Conservation (phyloP, 2,329 filamentous ascomycete genomes). For the Chalara sp. region DNA sequence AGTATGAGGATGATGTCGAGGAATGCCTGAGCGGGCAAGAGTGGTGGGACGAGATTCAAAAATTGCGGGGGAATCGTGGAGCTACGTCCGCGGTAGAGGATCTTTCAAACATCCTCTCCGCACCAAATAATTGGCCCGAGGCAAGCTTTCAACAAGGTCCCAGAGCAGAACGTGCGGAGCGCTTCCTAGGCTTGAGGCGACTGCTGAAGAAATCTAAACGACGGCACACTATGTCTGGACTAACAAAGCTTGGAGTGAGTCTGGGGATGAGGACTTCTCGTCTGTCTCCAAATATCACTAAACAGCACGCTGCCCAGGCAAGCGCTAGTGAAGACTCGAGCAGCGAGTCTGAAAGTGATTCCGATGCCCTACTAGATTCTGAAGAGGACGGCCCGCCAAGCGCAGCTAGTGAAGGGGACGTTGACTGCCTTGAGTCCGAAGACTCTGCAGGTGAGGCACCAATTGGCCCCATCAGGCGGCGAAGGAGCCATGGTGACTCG, state of each 20-base stretch:
- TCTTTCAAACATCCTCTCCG: slow-evolving; percentile 34
- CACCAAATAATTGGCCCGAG: slow-evolving; percentile 42
- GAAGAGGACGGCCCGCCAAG: slow-evolving; percentile 28
- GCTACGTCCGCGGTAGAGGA: slow-evolving; percentile 33
- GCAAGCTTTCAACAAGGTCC: slow-evolving; percentile 44
- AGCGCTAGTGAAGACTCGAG: slow-evolving; percentile 38
- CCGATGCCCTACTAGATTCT: slow-evolving; percentile 25
- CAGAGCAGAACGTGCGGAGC: slow-evolving; percentile 31
- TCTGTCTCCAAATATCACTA: slow-evolving; percentile 37
- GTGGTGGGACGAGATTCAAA: slow-evolving; percentile 77
- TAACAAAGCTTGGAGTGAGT: slow-evolving; percentile 51
- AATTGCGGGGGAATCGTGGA: slow-evolving; percentile 35
- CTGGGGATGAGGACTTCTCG: slow-evolving; percentile 72
- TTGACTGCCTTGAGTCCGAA: slow-evolving; percentile 29
- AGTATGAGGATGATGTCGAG: slow-evolving; percentile 55
- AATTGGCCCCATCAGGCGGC: slow-evolving; percentile 16
- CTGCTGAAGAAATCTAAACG: slow-evolving; percentile 52
- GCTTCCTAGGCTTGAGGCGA: slow-evolving; percentile 53
- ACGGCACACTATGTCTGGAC: slow-evolving; percentile 23
- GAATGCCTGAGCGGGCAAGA: slow-evolving; percentile 62
- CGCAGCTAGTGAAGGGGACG: slow-evolving; percentile 36
- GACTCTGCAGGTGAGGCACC: slow-evolving; percentile 11
- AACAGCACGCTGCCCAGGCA: slow-evolving; percentile 33
- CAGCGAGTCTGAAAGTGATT: slow-evolving; percentile 31
- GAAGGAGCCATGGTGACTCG: slow-evolving; percentile 36